phyloP scores from a whole-genome alignment of 306 rosid genomes.

The Rosa chinensis region DNA sequence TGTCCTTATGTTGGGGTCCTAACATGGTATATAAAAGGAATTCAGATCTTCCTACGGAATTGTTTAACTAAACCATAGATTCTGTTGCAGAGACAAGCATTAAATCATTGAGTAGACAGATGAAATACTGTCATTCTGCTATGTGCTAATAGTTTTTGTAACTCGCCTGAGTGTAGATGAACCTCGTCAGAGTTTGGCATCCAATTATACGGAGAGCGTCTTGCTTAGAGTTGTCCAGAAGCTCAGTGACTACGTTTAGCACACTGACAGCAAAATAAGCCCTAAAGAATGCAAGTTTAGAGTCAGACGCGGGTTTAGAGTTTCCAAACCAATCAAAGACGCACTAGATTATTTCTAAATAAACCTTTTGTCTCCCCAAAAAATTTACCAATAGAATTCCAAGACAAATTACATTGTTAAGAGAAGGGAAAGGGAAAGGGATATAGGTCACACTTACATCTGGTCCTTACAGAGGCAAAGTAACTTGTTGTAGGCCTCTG shows the following conservation, averaged over 20 bases:
- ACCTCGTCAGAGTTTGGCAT: slow-evolving; percentile 80
- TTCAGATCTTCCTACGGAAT: neutral
- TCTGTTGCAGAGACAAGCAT: neutral
- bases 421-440: slow-evolving; percentile 7
- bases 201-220: slow-evolving; percentile 68
- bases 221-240: slow-evolving; percentile 72
- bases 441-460: slow-evolving; percentile 65
- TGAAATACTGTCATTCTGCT: neutral
- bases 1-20: neutral
- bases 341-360: neutral
- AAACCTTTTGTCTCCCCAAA: neutral
- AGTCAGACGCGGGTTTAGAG: neutral
- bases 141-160: slow-evolving; percentile 13
- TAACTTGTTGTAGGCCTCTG: slow-evolving; percentile 75
- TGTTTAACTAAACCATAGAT: neutral
- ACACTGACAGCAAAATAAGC: slow-evolving; percentile 81
- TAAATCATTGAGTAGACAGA: neutral
- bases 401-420: neutral
- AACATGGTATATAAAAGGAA: neutral
- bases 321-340: neutral
- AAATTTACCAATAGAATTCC: neutral
- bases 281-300: slow-evolving; percentile 46
- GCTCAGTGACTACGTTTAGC: slow-evolving; percentile 72
- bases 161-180: slow-evolving; percentile 80
- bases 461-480: slow-evolving; percentile 83